Evolutionary conservation across 768 basidiomycete species (phyloP), one percentile per base, ranked within the genome.

Genomic region (Leccinum sublutescens): DNA sequence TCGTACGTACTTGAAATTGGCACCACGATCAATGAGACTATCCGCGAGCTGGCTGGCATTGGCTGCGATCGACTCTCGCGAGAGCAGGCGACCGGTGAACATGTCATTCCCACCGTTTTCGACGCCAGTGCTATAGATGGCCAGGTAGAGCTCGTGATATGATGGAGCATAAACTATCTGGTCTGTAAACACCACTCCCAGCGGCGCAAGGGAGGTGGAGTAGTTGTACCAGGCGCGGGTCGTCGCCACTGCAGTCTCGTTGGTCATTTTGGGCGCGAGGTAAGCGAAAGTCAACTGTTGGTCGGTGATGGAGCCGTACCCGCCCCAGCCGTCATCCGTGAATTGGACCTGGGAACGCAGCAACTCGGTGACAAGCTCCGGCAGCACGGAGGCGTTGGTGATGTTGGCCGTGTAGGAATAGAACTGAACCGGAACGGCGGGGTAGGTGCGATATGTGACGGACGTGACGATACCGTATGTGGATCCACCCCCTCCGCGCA

Each of bases 401-500:
- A 74, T 69, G 58, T 75, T 77, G 8, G 68, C 73, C 1, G 59
- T 50, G 50, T 78, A 68, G 34, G 58, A 43, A 25, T 69, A 70
- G 17, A 66, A 54, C 19, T 70, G 69, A 50, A 77, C 55, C 5
- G 80, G 77, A 8, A 75, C 61, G 7, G 65, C 34, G 2, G 78
- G 75, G 52, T 81, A 75, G 0, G 80, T 82, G 48, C 67, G 66
- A 60, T 83, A 82, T 1, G 34, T 52, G 11, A 52, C 21, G 21
- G 9, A 52, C 8, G 81, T 81, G 52, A 83, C 70, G 19, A 84
- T 72, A 7, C 79, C 82, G 50, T 72, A 83, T 0, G 79, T 83
- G 12, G 78, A 76, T 5, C 81, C 82, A 1, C 83, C 83, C 1
- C 79, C 80, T 1, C 82, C 82, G 34, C 82, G 75, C 50, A 85